Percentiles rank a stretch among this genome's conserved stretches.
These are phyloP conservation scores for Gonapodya prolifera DNA, from an alignment of 192 early-diverging fungal species.

Conservation along the genomic window DNA sequence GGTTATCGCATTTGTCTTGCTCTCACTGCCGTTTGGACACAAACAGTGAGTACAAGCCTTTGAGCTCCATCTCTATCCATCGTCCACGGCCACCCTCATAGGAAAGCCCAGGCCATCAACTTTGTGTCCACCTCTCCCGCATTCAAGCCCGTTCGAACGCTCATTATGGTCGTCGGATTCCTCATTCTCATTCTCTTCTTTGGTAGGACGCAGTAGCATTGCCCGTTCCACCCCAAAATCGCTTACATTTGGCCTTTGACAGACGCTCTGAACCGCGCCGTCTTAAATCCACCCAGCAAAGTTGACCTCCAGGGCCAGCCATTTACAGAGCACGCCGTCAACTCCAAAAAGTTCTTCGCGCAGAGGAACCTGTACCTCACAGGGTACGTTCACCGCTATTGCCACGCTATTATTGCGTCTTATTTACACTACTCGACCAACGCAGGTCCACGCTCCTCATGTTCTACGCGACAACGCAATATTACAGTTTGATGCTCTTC, in stretches of 20 bases:
- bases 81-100: not conserved
- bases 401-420: too few relatives aligned
- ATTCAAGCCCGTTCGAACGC: not conserved
- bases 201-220: not conserved
- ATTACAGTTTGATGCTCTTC: not conserved
- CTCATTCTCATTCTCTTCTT: conserved; percentile 1
- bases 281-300: not conserved
- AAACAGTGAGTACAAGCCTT: not conserved
- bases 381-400: not conserved
- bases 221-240: not conserved
- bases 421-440: not conserved
- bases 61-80: too few relatives aligned
- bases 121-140: not conserved
- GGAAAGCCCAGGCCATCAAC: not conserved
- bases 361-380: conserved; percentile 5
- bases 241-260: not conserved
- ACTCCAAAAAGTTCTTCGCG: conserved; percentile 4
- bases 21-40: not conserved
- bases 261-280: not conserved
- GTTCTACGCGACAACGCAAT: not conserved
- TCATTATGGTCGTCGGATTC: not conserved
- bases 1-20: not conserved
- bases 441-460: not conserved
- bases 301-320: not conserved
- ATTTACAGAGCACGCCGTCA: not conserved